Evolutionary conservation across 805 yeast genomes (phyloP).

Genomic region (Lachancea meyersii): DNA sequence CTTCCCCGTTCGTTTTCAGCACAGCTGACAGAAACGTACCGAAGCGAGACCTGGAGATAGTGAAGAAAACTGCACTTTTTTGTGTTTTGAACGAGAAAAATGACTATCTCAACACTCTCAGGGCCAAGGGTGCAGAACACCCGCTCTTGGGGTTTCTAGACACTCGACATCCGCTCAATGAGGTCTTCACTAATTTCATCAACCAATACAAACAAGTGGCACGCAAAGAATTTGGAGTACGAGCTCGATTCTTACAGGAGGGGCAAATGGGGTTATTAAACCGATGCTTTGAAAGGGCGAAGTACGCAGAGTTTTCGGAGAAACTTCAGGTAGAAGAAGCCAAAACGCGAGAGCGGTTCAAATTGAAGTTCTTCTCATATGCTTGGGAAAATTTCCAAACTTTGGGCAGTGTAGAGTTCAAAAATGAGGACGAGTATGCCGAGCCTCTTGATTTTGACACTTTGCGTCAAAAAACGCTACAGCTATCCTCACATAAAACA

Average conservation of each 20-base stretch:
- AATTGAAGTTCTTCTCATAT: constrained; percentile 59
- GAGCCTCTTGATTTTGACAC: constrained; percentile 44
- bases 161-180: constrained; percentile 53
- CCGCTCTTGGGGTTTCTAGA: constrained; percentile 66
- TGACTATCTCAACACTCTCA: constrained; percentile 39
- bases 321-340: constrained; percentile 34
- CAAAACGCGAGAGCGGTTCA: constrained; percentile 32
- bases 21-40: constrained; percentile 40
- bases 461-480: constrained; percentile 8
- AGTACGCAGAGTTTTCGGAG: constrained; percentile 37
- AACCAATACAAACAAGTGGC: constrained; percentile 47
- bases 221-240: constrained; percentile 14
- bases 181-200: constrained; percentile 43
- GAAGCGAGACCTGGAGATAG: constrained; percentile 55
- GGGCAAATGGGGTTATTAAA: constrained; percentile 37
- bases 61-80: constrained; percentile 67
- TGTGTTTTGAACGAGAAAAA: constrained; percentile 54
- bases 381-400: constrained; percentile 84
- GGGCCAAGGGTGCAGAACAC: constrained; percentile 31
- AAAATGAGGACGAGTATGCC: constrained; percentile 49
- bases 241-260: constrained; percentile 26
- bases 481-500: background rate
- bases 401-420: constrained; percentile 63
- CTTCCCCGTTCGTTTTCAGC: constrained; percentile 19
- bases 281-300: constrained; percentile 51